Evolutionary conservation across 192 early-diverging fungal genomes (phyloP).

Genomic region (Linnemannia zychae): DNA sequence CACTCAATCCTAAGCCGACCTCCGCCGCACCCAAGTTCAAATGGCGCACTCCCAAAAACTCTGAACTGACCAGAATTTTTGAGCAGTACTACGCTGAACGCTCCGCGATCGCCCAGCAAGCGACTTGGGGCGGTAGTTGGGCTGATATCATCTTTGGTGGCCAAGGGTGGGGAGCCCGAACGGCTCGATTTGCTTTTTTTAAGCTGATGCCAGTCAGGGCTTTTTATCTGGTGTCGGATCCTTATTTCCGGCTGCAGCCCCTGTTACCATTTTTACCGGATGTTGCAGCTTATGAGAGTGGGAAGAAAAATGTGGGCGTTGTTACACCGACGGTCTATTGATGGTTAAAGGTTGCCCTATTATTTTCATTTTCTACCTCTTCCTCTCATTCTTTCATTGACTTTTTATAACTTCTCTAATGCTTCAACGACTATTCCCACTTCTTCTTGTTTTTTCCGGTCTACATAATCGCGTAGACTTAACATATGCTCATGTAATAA

Average conservation of each 20-base stretch:
- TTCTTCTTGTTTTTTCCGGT: too few species aligned
- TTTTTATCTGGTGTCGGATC: slow-evolving; percentile 11
- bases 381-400: background rate
- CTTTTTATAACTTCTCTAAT: background rate
- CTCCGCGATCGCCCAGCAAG: background rate
- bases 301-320: background rate
- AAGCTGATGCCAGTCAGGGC: background rate
- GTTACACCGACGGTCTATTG: too few species aligned
- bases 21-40: background rate
- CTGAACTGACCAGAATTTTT: background rate
- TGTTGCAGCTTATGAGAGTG: background rate
- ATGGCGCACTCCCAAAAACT: background rate
- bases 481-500: too few species aligned
- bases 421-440: too few species aligned
- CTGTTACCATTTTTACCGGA: slow-evolving; percentile 8
- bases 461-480: too few species aligned
- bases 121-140: background rate
- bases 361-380: background rate
- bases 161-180: background rate
- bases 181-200: slow-evolving; percentile 6
- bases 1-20: background rate
- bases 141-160: slow-evolving; percentile 9
- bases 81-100: slow-evolving; percentile 1
- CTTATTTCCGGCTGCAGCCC: background rate
- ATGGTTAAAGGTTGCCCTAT: too few species aligned